Conservation (phyloP, 192 early-diverging fungal genomes). For the Gryganskiella cystojenkinii region DNA sequence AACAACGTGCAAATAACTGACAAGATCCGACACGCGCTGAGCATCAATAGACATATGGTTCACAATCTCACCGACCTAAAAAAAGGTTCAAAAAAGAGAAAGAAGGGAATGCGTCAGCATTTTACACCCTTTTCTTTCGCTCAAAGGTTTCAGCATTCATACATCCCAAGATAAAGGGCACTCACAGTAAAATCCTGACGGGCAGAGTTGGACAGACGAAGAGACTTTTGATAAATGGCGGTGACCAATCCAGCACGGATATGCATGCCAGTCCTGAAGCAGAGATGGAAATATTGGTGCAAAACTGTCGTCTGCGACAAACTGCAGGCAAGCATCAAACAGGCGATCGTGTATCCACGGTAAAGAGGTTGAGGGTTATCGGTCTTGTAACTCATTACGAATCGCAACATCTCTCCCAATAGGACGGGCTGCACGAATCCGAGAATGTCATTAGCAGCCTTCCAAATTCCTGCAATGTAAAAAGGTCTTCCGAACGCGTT, state of each 20-base stretch:
- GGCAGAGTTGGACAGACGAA: constrained; percentile 80
- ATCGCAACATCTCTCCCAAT: constrained; percentile 74
- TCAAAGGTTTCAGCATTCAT: too few species aligned
- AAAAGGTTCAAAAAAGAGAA: constrained; percentile 43
- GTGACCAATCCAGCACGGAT: constrained; percentile 80
- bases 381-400: constrained; percentile 70
- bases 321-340: constrained; percentile 81
- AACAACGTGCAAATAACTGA: constrained; percentile 76
- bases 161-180: too few species aligned
- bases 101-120: background rate
- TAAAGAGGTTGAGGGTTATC: constrained; percentile 68
- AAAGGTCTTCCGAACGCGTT: constrained; percentile 73
- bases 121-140: background rate
- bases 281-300: constrained; percentile 91
- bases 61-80: constrained; percentile 59
- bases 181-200: constrained; percentile 85
- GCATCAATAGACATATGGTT: constrained; percentile 77
- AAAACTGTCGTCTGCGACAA: constrained; percentile 81
- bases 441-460: constrained; percentile 78
- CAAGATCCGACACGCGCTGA: constrained; percentile 69
- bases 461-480: constrained; percentile 80
- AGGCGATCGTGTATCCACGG: constrained; percentile 85
- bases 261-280: constrained; percentile 80
- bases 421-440: constrained; percentile 85
- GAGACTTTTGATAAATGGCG: constrained; percentile 87